Evolutionary conservation across 2,329 filamentous ascomycete genomes (phyloP).

Genomic region (Chrysoporthe puriensis): DNA sequence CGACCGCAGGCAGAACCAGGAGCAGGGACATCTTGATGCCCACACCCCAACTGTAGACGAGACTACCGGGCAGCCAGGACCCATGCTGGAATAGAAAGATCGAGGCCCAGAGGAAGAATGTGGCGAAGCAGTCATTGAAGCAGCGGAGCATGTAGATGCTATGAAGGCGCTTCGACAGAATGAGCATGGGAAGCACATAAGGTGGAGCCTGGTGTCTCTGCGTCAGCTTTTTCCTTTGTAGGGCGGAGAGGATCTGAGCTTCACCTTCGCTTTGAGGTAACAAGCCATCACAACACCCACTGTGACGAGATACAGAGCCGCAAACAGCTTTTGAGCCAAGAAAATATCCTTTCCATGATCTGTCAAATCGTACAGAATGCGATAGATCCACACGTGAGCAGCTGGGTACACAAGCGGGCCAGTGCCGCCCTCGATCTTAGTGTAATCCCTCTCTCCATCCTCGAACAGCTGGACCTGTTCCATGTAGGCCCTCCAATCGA

Average conservation of each 20-base stretch:
- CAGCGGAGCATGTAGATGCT: conserved; percentile 90
- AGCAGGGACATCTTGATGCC: conserved; percentile 96
- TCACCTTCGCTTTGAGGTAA: conserved; percentile 74
- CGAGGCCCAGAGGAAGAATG: conserved; percentile 80
- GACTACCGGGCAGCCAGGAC: conserved; percentile 72
- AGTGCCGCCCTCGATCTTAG: conserved; percentile 81
- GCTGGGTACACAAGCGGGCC: conserved; percentile 95
- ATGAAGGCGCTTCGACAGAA: conserved; percentile 89
- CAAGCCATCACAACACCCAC: conserved; percentile 79
- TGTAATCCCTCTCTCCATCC: conserved; percentile 86
- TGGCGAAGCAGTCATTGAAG: conserved; percentile 95
- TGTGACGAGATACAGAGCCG: conserved; percentile 74
- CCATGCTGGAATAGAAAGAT: conserved; percentile 77
- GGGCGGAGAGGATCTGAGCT: background rate
- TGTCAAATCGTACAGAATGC: conserved; percentile 76
- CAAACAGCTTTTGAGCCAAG: conserved; percentile 84
- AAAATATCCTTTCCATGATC: conserved; percentile 75
- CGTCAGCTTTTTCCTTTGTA: background rate
- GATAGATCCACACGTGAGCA: conserved; percentile 91
- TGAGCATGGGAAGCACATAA: conserved; percentile 82
- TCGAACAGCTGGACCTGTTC: conserved; percentile 82
- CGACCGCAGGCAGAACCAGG: conserved; percentile 80
- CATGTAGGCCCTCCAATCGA: conserved; percentile 98
- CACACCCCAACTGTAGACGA: conserved; percentile 77
- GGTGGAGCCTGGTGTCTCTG: conserved; percentile 66